Conservation (phyloP, 495 filamentous ascomycete species). For the Hypoxylon fragiforme region DNA sequence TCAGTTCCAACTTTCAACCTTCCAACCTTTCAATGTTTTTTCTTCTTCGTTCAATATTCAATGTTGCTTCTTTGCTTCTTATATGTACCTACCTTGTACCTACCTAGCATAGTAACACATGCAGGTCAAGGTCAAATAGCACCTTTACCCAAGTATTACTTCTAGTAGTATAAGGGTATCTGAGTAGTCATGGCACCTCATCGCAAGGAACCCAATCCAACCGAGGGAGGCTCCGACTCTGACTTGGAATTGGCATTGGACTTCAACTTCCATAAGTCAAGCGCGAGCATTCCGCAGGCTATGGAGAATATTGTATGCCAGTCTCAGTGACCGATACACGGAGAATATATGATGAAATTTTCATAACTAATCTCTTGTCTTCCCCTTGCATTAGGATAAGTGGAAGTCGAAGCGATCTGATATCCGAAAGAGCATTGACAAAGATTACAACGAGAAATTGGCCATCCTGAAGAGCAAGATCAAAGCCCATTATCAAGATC, state of each 20-base stretch:
- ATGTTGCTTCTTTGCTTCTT: too few relatives aligned
- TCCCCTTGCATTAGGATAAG: constrained; percentile 12
- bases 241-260: constrained; percentile 11
- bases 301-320: constrained; percentile 29
- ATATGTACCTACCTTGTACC: too few relatives aligned
- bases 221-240: constrained; percentile 23
- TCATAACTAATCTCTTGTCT: constrained; percentile 3
- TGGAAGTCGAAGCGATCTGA: constrained; percentile 23
- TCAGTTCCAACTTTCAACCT: too few relatives aligned
- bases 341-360: neutral
- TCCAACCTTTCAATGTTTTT: too few relatives aligned
- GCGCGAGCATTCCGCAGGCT: constrained; percentile 16
- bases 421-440: constrained; percentile 22
- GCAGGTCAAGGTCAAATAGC: too few relatives aligned
- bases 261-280: constrained; percentile 10
- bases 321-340: neutral
- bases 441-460: constrained; percentile 14
- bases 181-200: constrained; percentile 17
- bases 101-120: too few relatives aligned
- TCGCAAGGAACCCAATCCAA: constrained; percentile 16
- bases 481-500: constrained; percentile 11
- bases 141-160: too few relatives aligned
- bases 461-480: constrained; percentile 14
- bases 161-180: too few relatives aligned
- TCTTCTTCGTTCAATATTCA: too few relatives aligned